Percentiles rank a stretch among this genome's conserved stretches.
These are phyloP conservation scores for Starmerella khaoyaiensis DNA, from an alignment of 805 yeast genomes.

Conservation along the genomic window DNA sequence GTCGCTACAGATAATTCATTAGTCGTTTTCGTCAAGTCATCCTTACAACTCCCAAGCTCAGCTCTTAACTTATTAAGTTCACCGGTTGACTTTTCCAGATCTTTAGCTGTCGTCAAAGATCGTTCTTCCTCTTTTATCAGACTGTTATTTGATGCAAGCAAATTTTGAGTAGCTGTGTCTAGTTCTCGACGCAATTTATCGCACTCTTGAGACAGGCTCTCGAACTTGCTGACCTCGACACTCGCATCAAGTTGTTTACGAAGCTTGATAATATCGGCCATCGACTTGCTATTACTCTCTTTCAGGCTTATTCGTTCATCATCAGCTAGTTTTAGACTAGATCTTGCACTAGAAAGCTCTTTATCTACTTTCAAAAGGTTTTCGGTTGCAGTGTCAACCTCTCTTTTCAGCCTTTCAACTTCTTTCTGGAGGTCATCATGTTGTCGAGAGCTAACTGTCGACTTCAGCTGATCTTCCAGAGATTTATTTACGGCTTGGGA, in stretches of 20 bases:
- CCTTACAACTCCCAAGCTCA: neutral
- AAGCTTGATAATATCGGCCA: too few species aligned
- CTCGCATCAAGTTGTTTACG: too few species aligned
- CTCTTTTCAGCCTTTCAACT: neutral
- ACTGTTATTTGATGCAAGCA: neutral
- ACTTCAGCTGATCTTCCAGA: neutral
- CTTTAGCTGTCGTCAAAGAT: neutral
- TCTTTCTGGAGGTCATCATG: neutral
- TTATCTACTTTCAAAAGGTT: slow-evolving; percentile 9
- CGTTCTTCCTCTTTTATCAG: neutral
- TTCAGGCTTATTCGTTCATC: too few species aligned
- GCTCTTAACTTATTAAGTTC: neutral
- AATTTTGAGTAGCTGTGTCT: slow-evolving; percentile 5
- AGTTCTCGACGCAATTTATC: slow-evolving; percentile 2
- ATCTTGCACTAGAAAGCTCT: slow-evolving; percentile 12
- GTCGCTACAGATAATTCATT: neutral
- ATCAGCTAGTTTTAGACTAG: too few species aligned
- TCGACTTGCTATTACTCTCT: too few species aligned
- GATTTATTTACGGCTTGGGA: neutral
- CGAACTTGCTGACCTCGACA: neutral
- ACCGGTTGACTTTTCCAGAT: neutral
- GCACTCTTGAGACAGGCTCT: neutral
- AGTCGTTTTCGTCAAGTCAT: neutral
- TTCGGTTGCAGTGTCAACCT: slow-evolving; percentile 5
- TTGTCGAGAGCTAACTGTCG: neutral